A percentile compares a stretch with the other conserved stretches of the same genome.
phyloP scores from a whole-genome alignment of 1,139 yeast genomes.

The Blastobotrys illinoisensis region DNA sequence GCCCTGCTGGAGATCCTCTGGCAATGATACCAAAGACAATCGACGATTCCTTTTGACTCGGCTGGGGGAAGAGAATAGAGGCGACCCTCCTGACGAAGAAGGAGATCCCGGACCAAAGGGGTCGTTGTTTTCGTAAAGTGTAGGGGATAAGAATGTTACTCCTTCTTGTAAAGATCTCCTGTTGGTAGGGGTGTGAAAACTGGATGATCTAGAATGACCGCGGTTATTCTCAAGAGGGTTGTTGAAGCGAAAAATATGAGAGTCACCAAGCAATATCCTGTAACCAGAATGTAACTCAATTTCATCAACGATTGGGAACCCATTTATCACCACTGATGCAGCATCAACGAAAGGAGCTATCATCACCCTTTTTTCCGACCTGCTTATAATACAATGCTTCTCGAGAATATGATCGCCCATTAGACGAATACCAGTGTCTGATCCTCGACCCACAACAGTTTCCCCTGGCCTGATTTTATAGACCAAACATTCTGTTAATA shows the following conservation, averaged over 20 bases:
- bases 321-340: conserved; percentile 25
- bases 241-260: conserved; percentile 26
- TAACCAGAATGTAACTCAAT: conserved; percentile 23
- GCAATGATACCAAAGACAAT: not conserved
- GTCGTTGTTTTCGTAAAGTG: not conserved
- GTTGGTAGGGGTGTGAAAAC: not conserved
- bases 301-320: conserved; percentile 15
- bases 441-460: conserved; percentile 23
- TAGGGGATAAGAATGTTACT: not conserved
- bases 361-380: conserved; percentile 18
- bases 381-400: conserved; percentile 25
- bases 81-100: not conserved
- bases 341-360: conserved; percentile 14
- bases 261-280: conserved; percentile 23
- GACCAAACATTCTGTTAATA: conserved; percentile 27
- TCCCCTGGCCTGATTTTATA: conserved; percentile 26
- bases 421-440: conserved; percentile 22
- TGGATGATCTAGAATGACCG: not conserved
- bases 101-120: not conserved
- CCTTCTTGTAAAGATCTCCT: not conserved
- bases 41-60: not conserved
- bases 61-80: not conserved
- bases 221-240: conserved; percentile 22
- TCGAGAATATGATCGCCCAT: conserved; percentile 21
- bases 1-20: not conserved